Percentiles rank a stretch among this genome's conserved stretches.
Conservation (phyloP, 2,329 filamentous ascomycete species). For the Claviceps sp. region DNA sequence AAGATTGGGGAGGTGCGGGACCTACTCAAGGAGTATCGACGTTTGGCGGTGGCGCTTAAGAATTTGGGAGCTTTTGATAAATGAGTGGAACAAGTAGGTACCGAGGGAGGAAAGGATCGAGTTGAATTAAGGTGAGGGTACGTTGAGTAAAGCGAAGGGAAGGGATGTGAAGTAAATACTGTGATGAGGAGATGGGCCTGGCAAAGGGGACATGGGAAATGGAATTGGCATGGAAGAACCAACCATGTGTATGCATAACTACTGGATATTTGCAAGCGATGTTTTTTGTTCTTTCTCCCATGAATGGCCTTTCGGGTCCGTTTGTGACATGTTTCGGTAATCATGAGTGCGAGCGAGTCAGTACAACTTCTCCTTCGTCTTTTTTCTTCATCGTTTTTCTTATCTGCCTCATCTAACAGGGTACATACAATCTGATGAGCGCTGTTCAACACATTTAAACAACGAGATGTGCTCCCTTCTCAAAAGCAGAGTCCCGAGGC, state of each 20-base stretch:
- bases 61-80: slow-evolving; percentile 46
- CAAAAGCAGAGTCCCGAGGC: too few relatives aligned
- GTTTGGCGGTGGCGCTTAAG: slow-evolving; percentile 52
- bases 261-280: neutral
- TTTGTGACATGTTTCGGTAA: too few relatives aligned
- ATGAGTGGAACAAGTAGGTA: slow-evolving; percentile 13
- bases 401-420: neutral
- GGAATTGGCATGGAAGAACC: neutral
- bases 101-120: neutral
- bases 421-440: too few relatives aligned
- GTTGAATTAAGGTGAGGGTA: neutral
- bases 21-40: slow-evolving; percentile 60
- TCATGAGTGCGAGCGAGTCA: too few relatives aligned
- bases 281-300: neutral
- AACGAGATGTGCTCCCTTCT: too few relatives aligned
- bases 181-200: too few relatives aligned
- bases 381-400: neutral
- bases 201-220: neutral
- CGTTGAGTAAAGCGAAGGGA: too few relatives aligned
- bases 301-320: too few relatives aligned
- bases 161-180: too few relatives aligned
- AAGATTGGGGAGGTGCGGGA: slow-evolving; percentile 61
- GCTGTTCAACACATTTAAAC: too few relatives aligned
- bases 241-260: neutral
- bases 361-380: too few relatives aligned